Conservation (phyloP, 2,329 filamentous ascomycete species). For the Neonectria neomacrospora region DNA sequence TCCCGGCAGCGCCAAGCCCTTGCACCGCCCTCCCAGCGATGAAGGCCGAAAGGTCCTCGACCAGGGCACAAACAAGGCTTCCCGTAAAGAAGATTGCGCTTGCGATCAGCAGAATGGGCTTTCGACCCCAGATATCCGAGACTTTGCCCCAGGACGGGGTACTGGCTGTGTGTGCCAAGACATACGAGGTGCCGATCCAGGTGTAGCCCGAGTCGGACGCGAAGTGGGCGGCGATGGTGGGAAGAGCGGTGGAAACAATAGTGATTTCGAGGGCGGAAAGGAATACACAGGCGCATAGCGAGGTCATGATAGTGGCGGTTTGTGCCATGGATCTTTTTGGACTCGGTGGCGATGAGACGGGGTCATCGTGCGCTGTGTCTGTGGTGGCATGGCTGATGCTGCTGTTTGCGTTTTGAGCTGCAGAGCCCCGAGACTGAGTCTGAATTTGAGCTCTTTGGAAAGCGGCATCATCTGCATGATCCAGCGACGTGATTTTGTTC, state of each 20-base stretch:
- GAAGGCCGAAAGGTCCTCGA: constrained; percentile 55
- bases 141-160: constrained; percentile 77
- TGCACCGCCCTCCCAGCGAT: constrained; percentile 58
- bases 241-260: constrained; percentile 70
- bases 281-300: constrained; percentile 55
- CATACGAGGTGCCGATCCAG: constrained; percentile 81
- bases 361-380: neutral
- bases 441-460: neutral
- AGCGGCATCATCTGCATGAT: neutral
- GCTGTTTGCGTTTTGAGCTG: neutral
- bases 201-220: constrained; percentile 74
- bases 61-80: constrained; percentile 60
- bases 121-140: constrained; percentile 68
- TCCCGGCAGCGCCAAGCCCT: constrained; percentile 63
- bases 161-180: constrained; percentile 74
- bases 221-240: constrained; percentile 68
- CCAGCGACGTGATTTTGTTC: neutral
- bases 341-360: neutral
- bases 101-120: constrained; percentile 61
- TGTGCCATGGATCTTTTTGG: constrained; percentile 33
- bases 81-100: constrained; percentile 63
- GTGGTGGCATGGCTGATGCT: neutral
- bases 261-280: constrained; percentile 63
- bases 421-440: neutral
- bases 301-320: constrained; percentile 48